These are phyloP conservation scores for Calocybe gambosa DNA, from an alignment of 1,284 basidiomycete genomes.

Conservation along the genomic window DNA sequence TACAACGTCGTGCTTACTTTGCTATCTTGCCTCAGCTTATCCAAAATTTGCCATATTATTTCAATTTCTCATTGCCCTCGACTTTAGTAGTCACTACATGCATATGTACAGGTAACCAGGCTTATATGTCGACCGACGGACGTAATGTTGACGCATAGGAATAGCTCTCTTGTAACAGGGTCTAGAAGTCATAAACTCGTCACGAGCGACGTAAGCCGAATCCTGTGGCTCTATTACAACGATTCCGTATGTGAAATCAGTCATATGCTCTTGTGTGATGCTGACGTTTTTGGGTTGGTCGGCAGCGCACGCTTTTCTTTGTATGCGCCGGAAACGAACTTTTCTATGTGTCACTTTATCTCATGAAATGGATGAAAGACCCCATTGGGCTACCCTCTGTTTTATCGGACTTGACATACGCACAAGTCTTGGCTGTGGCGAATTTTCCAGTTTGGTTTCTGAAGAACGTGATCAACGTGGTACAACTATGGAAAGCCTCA, in stretches of 20 bases:
- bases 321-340: slow-evolving; percentile 97
- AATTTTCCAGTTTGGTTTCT: slow-evolving; percentile 70
- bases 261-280: background rate
- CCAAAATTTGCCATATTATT: slow-evolving; percentile 80
- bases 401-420: slow-evolving; percentile 64
- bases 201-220: slow-evolving; percentile 85
- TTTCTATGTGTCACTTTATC: slow-evolving; percentile 95
- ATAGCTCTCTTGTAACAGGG: slow-evolving; percentile 89
- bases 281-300: slow-evolving; percentile 8
- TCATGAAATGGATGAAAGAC: slow-evolving; percentile 80
- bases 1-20: slow-evolving; percentile 92
- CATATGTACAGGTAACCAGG: slow-evolving; percentile 94
- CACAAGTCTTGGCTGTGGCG: slow-evolving; percentile 65
- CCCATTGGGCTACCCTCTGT: slow-evolving; percentile 43
- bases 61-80: slow-evolving; percentile 94
- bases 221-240: slow-evolving; percentile 93
- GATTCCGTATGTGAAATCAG: slow-evolving; percentile 64
- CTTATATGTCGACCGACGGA: background rate
- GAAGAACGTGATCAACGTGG: slow-evolving; percentile 94
- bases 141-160: slow-evolving; percentile 10
- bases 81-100: slow-evolving; percentile 99
- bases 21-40: slow-evolving; percentile 90
- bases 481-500: slow-evolving; percentile 98
- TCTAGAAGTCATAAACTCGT: slow-evolving; percentile 91
- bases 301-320: slow-evolving; percentile 79